Base-by-base conservation (phyloP, 139 green algal species). In the Picochlorum costavermella region DNA sequence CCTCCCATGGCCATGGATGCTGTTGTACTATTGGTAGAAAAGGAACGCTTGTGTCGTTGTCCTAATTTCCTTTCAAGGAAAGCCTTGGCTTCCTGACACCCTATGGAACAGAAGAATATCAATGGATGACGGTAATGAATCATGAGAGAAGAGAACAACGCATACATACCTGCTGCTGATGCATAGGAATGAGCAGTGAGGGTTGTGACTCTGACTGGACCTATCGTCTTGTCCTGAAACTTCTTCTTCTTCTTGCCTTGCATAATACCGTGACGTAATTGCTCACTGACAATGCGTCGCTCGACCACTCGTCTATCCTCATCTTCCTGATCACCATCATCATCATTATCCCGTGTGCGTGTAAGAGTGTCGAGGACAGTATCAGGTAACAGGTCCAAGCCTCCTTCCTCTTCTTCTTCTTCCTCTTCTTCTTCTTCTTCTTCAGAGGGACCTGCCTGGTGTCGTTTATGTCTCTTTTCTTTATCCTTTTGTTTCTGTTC, bases 381-480 rank as follows among this genome's bases (percentile, higher is more conserved):
- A 30, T 64, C 58, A 57, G 58, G 58, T 29, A 64, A 25, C 14
- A 64, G 14, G 58, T 64, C 58, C 17, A 56, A 17, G 14, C 23
- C 20, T 20, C 57, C n/a, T n/a, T 51, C 25, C 6, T 3, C 6
- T 25, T 20, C 14, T 64, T 59, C 56, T 59, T 23, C 25, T 20
- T 14, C n/a, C n/a, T n/a, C n/a, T n/a, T n/a, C n/a, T n/a, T n/a
- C n/a, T n/a, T n/a, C n/a, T n/a, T n/a, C n/a, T n/a, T n/a, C n/a
- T 30, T 59, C n/a, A 30, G 25, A 6, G 17, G 26, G n/a, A 6
- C 5, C 33, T 9, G 33, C 33, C 33, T 40, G 33, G 10, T 12
- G 11, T 40, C 33, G 33, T 40, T 40, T 40, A 9, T 40, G 10
- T 40, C 33, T 6, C 33, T 40, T 40, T 40, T 40, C 33, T 8